Evolutionary conservation across 1,284 basidiomycete species (phyloP).

Genomic region (Ceratobasidium sp.): DNA sequence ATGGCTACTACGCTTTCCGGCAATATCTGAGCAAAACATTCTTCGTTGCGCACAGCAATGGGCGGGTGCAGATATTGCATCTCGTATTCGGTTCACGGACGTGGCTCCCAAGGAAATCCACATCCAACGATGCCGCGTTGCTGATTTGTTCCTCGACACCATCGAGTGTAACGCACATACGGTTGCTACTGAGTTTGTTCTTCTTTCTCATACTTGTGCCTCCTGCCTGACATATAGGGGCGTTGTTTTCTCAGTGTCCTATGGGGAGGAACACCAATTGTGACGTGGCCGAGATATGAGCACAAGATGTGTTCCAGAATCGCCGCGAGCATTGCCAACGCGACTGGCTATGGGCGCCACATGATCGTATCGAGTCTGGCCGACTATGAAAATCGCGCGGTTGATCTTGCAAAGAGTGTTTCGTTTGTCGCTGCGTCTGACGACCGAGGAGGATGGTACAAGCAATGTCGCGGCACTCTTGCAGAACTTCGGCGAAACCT

Average conservation of each 20-base stretch:
- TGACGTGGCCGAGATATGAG: constrained; percentile 69
- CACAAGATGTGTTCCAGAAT: constrained; percentile 75
- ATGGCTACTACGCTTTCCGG: constrained; percentile 73
- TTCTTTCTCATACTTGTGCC: background rate
- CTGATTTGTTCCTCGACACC: constrained; percentile 74
- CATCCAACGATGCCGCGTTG: constrained; percentile 67
- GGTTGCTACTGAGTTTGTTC: constrained; percentile 68
- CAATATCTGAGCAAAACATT: constrained; percentile 68
- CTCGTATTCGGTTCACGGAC: constrained; percentile 70
- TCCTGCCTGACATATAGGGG: background rate
- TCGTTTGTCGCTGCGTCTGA: constrained; percentile 55
- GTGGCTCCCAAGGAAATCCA: constrained; percentile 69
- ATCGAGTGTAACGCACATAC: constrained; percentile 77
- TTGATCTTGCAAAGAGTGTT: constrained; percentile 63
- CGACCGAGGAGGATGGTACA: constrained; percentile 49
- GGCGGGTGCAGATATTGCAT: constrained; percentile 68
- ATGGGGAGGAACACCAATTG: constrained; percentile 72
- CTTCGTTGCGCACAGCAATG: constrained; percentile 64
- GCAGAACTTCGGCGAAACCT: constrained; percentile 63
- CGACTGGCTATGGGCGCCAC: constrained; percentile 68
- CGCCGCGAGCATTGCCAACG: constrained; percentile 68
- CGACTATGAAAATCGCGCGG: constrained; percentile 69
- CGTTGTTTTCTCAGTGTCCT: constrained; percentile 59
- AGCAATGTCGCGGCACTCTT: constrained; percentile 59
- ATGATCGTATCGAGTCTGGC: constrained; percentile 67